phyloP scores from a whole-genome alignment of 148 eudicot species.

The Amaranthus palmeri region DNA sequence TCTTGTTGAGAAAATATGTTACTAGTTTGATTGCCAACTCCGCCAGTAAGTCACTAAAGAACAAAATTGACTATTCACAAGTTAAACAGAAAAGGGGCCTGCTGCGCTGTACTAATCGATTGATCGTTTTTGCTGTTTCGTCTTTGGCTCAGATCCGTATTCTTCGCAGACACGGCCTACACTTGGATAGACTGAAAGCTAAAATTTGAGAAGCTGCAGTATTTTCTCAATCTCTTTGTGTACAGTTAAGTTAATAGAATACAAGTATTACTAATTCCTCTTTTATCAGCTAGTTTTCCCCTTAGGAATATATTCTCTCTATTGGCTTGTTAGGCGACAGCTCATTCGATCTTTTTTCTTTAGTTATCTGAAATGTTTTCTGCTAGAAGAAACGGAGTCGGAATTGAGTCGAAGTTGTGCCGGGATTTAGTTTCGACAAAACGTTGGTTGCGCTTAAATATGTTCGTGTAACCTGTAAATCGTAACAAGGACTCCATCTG shows the following conservation, averaged over 20 bases:
- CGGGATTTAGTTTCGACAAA: too few relatives aligned
- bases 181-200: slow-evolving; percentile 26
- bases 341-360: not conserved
- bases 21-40: not conserved
- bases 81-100: not conserved
- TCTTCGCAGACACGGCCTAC: slow-evolving; percentile 28
- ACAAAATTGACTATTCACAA: not conserved
- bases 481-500: too few relatives aligned
- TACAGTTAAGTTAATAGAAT: not conserved
- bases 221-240: not conserved
- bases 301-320: not conserved
- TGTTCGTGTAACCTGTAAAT: too few relatives aligned
- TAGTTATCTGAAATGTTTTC: not conserved
- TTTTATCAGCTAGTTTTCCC: not conserved
- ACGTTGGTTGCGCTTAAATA: too few relatives aligned
- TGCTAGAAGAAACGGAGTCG: not conserved
- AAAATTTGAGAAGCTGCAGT: slow-evolving; percentile 15
- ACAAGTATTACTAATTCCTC: not conserved
- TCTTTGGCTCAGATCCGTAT: slow-evolving; percentile 23
- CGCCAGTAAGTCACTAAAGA: not conserved
- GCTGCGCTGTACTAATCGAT: not conserved
- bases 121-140: not conserved
- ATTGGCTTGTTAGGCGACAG: not conserved
- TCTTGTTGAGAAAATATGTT: not conserved
- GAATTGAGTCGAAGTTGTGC: not conserved